Evolutionary conservation across 495 filamentous ascomycete genomes (phyloP).

Genomic region (Astrothelium subdiscretum): DNA sequence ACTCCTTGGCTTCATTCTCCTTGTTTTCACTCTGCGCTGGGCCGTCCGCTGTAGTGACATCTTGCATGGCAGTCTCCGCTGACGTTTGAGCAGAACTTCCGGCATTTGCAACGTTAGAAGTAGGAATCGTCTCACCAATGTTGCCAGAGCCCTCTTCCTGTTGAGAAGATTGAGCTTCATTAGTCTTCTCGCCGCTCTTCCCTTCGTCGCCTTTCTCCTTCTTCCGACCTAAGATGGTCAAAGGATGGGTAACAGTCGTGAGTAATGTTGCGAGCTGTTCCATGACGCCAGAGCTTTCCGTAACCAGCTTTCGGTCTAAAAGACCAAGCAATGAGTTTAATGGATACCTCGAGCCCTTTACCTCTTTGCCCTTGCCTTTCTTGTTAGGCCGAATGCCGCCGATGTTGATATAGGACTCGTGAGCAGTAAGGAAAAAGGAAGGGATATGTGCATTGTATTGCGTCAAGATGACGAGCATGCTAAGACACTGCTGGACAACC

Average conservation of each 20-base stretch:
- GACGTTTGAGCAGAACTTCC: not conserved
- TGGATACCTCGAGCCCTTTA: slow-evolving; percentile 74
- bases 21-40: slow-evolving; percentile 28
- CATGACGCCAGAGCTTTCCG: slow-evolving; percentile 92
- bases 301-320: slow-evolving; percentile 81
- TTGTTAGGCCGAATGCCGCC: slow-evolving; percentile 70
- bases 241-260: slow-evolving; percentile 75
- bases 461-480: slow-evolving; percentile 66
- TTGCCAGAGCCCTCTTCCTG: slow-evolving; percentile 14
- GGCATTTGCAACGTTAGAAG: not conserved
- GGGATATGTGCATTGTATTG: slow-evolving; percentile 70
- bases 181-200: slow-evolving; percentile 38
- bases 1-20: slow-evolving; percentile 17
- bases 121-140: not conserved
- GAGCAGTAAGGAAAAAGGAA: slow-evolving; percentile 90
- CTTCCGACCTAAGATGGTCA: slow-evolving; percentile 71
- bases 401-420: slow-evolving; percentile 60
- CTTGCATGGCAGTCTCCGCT: slow-evolving; percentile 14
- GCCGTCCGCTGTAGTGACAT: slow-evolving; percentile 4
- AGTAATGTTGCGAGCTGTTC: slow-evolving; percentile 79
- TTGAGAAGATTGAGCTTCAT: slow-evolving; percentile 16
- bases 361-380: slow-evolving; percentile 66
- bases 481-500: slow-evolving; percentile 90
- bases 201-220: slow-evolving; percentile 56
- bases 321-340: slow-evolving; percentile 82